These are phyloP conservation scores for Mucuna pruriens DNA, from an alignment of 306 rosid species.

Conservation along the genomic window DNA sequence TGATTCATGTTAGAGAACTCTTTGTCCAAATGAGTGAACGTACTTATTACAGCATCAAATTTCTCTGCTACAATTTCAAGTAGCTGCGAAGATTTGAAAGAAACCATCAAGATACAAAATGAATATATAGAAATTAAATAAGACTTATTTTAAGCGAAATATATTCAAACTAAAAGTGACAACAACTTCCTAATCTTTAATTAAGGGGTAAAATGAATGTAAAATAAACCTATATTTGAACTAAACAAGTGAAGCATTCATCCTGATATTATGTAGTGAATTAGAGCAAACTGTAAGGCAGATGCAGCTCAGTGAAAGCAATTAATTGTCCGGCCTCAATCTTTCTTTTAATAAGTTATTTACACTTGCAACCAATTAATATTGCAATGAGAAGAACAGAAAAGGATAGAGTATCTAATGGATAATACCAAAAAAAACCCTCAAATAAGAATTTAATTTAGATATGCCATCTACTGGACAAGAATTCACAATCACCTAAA, in stretches of 20 bases:
- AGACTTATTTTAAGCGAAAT: neutral
- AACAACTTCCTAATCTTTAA: conserved; percentile 7
- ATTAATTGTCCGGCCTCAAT: neutral
- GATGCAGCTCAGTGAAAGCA: conserved; percentile 9
- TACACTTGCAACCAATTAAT: conserved; percentile 16
- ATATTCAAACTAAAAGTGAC: conserved; percentile 29
- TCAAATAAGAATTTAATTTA: conserved; percentile 4
- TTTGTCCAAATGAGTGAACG: conserved; percentile 88
- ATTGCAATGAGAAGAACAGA: neutral
- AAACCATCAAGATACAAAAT: conserved; percentile 17
- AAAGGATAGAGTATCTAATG: neutral
- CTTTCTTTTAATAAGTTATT: neutral
- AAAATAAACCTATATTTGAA: conserved; percentile 6
- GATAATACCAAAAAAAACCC: neutral
- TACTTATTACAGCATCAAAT: conserved; percentile 73
- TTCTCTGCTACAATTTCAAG: conserved; percentile 80
- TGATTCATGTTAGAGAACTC: conserved; percentile 87
- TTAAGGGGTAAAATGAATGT: conserved; percentile 2
- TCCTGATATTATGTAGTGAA: conserved; percentile 5
- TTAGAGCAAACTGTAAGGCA: neutral
- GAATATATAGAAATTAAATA: neutral
- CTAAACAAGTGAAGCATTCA: conserved; percentile 23
- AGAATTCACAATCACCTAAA: neutral
- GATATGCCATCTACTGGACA: neutral
- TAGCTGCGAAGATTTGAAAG: conserved; percentile 68